Conservation (phyloP, 208 protist genomes). For the Trypanosoma avium region DNA sequence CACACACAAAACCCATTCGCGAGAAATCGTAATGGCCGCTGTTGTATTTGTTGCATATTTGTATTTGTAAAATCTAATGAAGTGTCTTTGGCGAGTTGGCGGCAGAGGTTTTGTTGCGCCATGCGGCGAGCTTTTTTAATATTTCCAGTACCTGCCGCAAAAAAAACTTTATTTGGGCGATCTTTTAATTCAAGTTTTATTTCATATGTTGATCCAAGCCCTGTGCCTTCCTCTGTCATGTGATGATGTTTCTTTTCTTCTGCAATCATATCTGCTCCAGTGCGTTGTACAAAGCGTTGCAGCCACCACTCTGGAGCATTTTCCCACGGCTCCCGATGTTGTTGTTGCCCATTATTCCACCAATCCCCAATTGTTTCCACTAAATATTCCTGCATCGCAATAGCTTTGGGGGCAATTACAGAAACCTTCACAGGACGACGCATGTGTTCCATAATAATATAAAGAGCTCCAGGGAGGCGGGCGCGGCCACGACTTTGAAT, state of each 20-base stretch:
- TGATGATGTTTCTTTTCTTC: background rate
- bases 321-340: background rate
- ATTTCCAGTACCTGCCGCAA: too few species aligned
- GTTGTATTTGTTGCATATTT: too few species aligned
- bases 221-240: too few species aligned
- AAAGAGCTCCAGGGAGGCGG: slow-evolving; percentile 36
- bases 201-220: too few species aligned
- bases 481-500: slow-evolving; percentile 78
- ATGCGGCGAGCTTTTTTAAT: too few species aligned
- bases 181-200: too few species aligned
- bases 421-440: slow-evolving; percentile 5
- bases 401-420: background rate
- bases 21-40: slow-evolving; percentile 4
- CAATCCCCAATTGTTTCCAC: background rate
- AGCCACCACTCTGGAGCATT: slow-evolving; percentile 1
- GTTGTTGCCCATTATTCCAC: background rate
- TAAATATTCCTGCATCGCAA: slow-evolving; percentile 9
- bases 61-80: too few species aligned
- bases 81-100: too few species aligned
- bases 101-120: too few species aligned
- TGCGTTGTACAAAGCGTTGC: background rate
- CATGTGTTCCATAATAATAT: slow-evolving; percentile 36
- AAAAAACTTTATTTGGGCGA: too few species aligned
- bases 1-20: slow-evolving; percentile 12
- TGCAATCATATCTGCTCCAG: background rate